Conservation (phyloP, 192 early-diverging fungal genomes). For the Coemansia sp. region DNA sequence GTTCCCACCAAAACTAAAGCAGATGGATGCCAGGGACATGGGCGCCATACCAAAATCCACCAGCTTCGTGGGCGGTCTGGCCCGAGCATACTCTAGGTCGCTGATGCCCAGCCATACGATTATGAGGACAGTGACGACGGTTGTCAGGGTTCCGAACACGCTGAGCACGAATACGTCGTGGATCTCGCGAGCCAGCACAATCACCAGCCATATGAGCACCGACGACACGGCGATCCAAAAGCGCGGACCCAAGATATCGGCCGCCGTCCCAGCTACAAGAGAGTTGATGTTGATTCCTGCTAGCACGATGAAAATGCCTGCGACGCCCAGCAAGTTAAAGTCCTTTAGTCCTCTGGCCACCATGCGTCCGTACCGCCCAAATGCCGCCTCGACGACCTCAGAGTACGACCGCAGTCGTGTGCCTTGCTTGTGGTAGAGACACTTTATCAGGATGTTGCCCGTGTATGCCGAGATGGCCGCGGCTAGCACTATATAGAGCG, state of each 20-base stretch:
- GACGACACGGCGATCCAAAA: constrained; percentile 71
- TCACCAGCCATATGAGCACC: constrained; percentile 67
- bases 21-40: constrained; percentile 78
- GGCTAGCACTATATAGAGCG: constrained; percentile 70
- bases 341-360: constrained; percentile 60
- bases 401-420: constrained; percentile 63
- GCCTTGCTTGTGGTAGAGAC: constrained; percentile 71
- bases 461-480: constrained; percentile 73
- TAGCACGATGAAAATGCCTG: constrained; percentile 74
- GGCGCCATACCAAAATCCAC: constrained; percentile 60
- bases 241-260: constrained; percentile 44
- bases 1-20: constrained; percentile 84
- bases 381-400: constrained; percentile 73
- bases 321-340: constrained; percentile 70
- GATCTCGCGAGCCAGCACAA: constrained; percentile 74
- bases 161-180: constrained; percentile 81
- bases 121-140: constrained; percentile 70
- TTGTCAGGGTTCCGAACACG: constrained; percentile 75
- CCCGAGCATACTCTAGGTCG: constrained; percentile 21
- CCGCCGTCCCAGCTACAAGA: constrained; percentile 53
- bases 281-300: constrained; percentile 70
- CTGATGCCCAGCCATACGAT: constrained; percentile 58
- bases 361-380: constrained; percentile 65
- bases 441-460: constrained; percentile 72
- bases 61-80: constrained; percentile 35